Evolutionary conservation across 306 rosid species (phyloP).

Genomic region (Inga oerstediana): DNA sequence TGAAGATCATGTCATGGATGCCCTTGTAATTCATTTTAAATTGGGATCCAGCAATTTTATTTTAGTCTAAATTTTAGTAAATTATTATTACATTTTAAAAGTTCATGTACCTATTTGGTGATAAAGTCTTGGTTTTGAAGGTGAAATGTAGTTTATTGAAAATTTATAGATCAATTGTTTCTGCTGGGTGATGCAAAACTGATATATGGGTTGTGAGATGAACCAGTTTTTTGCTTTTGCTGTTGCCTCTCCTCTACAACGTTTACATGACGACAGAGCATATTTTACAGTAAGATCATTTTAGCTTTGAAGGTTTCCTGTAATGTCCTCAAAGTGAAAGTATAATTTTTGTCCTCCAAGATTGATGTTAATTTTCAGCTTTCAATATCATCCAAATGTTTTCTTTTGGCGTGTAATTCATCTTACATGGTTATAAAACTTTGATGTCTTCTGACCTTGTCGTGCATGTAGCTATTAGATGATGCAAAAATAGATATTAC

Average conservation of each 20-base stretch:
- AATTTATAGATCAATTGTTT: background rate
- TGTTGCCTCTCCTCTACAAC: too few species aligned
- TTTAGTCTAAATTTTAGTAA: background rate
- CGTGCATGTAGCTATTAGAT: background rate
- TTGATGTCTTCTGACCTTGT: background rate
- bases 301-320: background rate
- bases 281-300: background rate
- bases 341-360: background rate
- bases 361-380: background rate
- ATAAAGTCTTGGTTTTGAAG: background rate
- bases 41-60: background rate
- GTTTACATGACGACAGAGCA: background rate
- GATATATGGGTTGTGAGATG: background rate
- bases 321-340: background rate
- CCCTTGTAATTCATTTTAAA: background rate
- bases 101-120: background rate
- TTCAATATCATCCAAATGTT: background rate
- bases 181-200: background rate
- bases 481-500: background rate
- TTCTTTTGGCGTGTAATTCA: background rate
- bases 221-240: background rate
- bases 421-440: background rate
- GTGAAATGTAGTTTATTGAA: background rate
- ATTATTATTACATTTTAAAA: background rate
- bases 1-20: background rate